These are phyloP conservation scores for Epichloe uncinata DNA, from an alignment of 2,329 filamentous ascomycete genomes.

Conservation along the genomic window DNA sequence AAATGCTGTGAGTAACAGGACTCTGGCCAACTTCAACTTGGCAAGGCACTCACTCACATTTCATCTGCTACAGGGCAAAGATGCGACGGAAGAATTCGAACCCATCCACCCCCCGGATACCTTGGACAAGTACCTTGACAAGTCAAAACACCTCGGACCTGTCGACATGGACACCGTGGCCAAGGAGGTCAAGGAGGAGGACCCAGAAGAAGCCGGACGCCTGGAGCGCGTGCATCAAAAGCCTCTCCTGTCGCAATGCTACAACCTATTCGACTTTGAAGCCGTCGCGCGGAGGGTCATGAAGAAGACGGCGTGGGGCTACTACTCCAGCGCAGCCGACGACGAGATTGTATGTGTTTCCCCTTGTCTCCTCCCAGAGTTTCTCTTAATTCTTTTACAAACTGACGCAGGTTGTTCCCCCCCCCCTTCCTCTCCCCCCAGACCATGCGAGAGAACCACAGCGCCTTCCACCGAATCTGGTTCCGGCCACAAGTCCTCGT, in stretches of 20 bases:
- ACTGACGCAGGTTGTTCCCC: too few species aligned
- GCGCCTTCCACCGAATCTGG: conserved; percentile 93
- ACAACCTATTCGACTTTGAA: conserved; percentile 93
- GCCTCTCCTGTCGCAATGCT: conserved; percentile 76
- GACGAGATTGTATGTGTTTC: conserved; percentile 26
- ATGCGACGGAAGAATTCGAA: conserved; percentile 84
- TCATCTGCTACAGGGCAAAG: conserved; percentile 50
- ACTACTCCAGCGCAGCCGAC: conserved; percentile 80
- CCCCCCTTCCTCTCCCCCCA: conserved; percentile 19
- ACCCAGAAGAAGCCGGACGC: conserved; percentile 45
- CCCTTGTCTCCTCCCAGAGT: not conserved
- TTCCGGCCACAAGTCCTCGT: conserved; percentile 83
- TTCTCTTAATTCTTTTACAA: too few species aligned
- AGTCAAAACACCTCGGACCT: conserved; percentile 74
- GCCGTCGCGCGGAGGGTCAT: conserved; percentile 78
- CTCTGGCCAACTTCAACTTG: not conserved
- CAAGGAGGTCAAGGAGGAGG: conserved; percentile 56
- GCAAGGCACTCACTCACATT: not conserved
- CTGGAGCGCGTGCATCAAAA: conserved; percentile 61
- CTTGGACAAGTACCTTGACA: conserved; percentile 69
- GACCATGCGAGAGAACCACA: conserved; percentile 92
- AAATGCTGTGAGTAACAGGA: conserved; percentile 53
- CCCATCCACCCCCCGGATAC: conserved; percentile 83
- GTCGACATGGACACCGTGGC: conserved; percentile 79
- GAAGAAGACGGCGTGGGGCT: conserved; percentile 96